Conservation (phyloP, 805 yeast species). For the Candida schatavii region DNA sequence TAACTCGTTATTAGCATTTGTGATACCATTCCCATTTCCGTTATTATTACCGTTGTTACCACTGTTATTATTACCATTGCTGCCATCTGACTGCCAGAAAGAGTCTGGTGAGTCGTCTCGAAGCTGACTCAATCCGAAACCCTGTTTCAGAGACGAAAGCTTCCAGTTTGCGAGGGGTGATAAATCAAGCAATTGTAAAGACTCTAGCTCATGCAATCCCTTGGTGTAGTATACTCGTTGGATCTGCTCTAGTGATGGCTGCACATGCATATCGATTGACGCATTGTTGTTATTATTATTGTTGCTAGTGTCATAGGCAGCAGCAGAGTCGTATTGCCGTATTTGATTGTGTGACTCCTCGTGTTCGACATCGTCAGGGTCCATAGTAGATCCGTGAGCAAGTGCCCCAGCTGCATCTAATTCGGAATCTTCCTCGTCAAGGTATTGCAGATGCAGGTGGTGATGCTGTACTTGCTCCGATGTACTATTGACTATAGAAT, state of each 20-base stretch:
- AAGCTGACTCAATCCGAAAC: constrained; percentile 67
- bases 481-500: constrained; percentile 20
- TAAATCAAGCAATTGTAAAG: constrained; percentile 63
- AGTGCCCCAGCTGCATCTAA: neutral
- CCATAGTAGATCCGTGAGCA: constrained; percentile 1
- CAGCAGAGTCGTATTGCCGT: no score
- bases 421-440: neutral
- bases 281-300: constrained; percentile 3
- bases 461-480: constrained; percentile 1
- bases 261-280: constrained; percentile 18
- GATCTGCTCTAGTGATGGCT: constrained; percentile 39
- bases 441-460: neutral
- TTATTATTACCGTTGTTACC: constrained; percentile 15
- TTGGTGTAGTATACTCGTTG: constrained; percentile 37
- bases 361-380: constrained; percentile 1
- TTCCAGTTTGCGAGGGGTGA: constrained; percentile 84
- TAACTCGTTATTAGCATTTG: constrained; percentile 30
- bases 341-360: neutral
- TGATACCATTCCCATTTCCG: constrained; percentile 6
- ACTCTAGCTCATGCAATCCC: constrained; percentile 57
- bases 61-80: constrained; percentile 27
- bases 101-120: constrained; percentile 68
- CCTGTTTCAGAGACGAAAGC: constrained; percentile 71
- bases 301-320: constrained; percentile 3
- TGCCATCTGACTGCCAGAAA: constrained; percentile 95